These are phyloP conservation scores for Colletotrichum lupini DNA, from an alignment of 2,329 filamentous ascomycete genomes.

Conservation along the genomic window DNA sequence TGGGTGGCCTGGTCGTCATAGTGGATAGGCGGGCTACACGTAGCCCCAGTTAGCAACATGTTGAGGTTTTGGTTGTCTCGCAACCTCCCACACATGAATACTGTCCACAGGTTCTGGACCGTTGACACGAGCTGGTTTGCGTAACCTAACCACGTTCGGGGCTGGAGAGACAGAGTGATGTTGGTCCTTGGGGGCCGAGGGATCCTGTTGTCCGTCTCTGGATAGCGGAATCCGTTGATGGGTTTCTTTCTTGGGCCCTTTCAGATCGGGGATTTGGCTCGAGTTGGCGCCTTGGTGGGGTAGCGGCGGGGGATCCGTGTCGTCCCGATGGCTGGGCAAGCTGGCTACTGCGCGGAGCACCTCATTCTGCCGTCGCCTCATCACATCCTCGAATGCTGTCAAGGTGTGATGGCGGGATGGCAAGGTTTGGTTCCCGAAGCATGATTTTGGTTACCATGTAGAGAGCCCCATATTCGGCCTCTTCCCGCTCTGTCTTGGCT, in stretches of 20 bases:
- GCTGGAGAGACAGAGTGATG: neutral
- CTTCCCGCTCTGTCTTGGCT: neutral
- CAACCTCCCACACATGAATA: neutral
- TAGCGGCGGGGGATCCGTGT: constrained; percentile 17
- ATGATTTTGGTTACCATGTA: neutral
- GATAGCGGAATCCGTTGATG: neutral
- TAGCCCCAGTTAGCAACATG: constrained; percentile 16
- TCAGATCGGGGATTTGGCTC: neutral
- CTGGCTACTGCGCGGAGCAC: constrained; percentile 8
- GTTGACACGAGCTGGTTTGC: neutral
- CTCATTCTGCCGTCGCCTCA: constrained; percentile 1
- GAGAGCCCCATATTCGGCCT: neutral
- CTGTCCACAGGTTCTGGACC: neutral
- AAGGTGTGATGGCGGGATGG: constrained; percentile 10
- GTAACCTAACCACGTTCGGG: neutral
- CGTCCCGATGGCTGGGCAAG: constrained; percentile 7
- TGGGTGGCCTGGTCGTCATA: constrained; percentile 20
- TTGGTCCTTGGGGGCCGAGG: neutral
- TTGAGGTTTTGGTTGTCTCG: neutral
- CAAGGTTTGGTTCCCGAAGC: neutral
- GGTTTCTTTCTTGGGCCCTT: neutral
- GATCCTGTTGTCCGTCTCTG: neutral
- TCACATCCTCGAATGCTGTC: constrained; percentile 16
- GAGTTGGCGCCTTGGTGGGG: constrained; percentile 16
- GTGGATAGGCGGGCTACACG: constrained; percentile 17